Evolutionary conservation across 179 eudicot genomes (phyloP).

Genomic region (Carnegiea gigantea): DNA sequence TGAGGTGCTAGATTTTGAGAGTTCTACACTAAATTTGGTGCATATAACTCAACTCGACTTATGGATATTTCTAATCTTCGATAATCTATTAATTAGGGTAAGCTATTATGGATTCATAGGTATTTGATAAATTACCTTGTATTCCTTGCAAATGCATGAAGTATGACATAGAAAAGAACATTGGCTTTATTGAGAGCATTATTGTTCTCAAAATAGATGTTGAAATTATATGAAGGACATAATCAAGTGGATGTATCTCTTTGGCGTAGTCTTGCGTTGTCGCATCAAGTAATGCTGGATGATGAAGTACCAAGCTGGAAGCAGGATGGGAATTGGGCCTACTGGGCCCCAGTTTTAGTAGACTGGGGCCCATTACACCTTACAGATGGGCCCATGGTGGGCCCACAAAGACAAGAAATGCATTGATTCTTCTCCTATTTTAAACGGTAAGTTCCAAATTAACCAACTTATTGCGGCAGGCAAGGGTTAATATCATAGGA

Average conservation of each 20-base stretch:
- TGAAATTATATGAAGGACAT: neutral
- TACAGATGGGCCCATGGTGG: neutral
- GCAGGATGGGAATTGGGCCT: neutral
- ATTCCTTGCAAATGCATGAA: neutral
- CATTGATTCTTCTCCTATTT: neutral
- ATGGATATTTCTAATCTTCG: too few species aligned
- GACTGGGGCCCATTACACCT: neutral
- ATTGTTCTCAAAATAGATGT: neutral
- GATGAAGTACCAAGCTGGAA: neutral
- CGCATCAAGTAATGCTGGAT: constrained; percentile 1
- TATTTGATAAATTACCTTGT: too few species aligned
- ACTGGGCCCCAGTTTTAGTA: constrained; percentile 4
- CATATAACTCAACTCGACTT: too few species aligned
- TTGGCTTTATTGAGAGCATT: neutral
- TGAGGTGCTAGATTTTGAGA: too few species aligned
- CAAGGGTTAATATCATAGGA: neutral
- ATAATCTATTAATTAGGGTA: too few species aligned
- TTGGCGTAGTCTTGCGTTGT: neutral
- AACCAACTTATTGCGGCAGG: neutral
- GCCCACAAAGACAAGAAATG: neutral
- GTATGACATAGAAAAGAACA: neutral
- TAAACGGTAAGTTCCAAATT: constrained; percentile 1
- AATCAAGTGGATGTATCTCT: neutral
- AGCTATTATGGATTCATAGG: too few species aligned
- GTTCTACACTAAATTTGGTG: too few species aligned